A percentile compares a stretch with the other conserved stretches of the same genome.
Evolutionary conservation across 2,329 filamentous ascomycete species (phyloP).

Genomic region (Neonectria faginata): DNA sequence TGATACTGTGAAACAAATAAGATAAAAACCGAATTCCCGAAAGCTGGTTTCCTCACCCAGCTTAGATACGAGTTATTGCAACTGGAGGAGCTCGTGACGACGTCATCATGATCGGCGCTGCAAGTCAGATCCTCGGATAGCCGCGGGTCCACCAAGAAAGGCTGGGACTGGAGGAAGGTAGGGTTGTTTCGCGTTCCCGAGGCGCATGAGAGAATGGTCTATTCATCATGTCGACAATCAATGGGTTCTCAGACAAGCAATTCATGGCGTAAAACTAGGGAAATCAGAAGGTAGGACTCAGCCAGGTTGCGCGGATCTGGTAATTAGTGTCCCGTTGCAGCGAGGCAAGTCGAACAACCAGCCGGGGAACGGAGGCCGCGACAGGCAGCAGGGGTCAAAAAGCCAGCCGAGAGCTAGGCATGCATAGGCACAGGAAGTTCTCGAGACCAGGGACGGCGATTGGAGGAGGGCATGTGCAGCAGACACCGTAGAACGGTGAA

Average conservation of each 20-base stretch:
- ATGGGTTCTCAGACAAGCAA: not conserved
- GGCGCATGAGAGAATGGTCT: not conserved
- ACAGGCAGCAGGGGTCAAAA: conserved; percentile 11
- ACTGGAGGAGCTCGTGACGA: conserved; percentile 9
- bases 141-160: conserved; percentile 10
- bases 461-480: conserved; percentile 3
- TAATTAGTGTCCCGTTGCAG: conserved; percentile 15
- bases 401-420: conserved; percentile 12
- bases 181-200: conserved; percentile 13
- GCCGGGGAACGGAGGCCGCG: conserved; percentile 12
- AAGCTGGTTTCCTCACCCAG: not conserved
- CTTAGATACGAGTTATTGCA: not conserved
- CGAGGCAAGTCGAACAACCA: conserved; percentile 15
- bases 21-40: too few relatives aligned
- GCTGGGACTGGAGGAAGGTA: not conserved
- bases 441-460: not conserved
- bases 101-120: conserved; percentile 28
- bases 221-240: not conserved
- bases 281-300: conserved; percentile 5
- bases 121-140: conserved; percentile 23
- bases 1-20: not conserved
- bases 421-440: not conserved
- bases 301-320: not conserved
- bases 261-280: conserved; percentile 1
- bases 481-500: not conserved